Percentiles rank a stretch among this genome's conserved stretches.
Evolutionary conservation across 2,329 filamentous ascomycete species (phyloP).

Genomic region (Tetracladium maxilliforme): DNA sequence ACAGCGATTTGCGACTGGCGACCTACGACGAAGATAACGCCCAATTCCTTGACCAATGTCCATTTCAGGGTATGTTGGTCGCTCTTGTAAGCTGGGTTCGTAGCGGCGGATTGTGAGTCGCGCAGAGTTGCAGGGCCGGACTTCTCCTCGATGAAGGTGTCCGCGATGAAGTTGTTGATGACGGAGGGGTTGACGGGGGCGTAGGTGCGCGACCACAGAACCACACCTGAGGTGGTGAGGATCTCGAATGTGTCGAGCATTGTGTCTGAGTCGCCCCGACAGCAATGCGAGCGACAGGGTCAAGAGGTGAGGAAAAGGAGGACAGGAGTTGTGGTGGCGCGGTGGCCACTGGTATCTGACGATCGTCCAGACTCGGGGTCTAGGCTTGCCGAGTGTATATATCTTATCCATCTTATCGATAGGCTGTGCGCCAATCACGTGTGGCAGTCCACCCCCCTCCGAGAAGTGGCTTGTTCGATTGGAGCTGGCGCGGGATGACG

Average conservation of each 20-base stretch:
- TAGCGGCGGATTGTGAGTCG: slow-evolving; percentile 43
- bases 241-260: slow-evolving; percentile 99
- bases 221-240: slow-evolving; percentile 86
- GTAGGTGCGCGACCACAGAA: slow-evolving; percentile 88
- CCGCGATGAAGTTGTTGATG: slow-evolving; percentile 87
- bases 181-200: slow-evolving; percentile 65
- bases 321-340: too few relatives aligned
- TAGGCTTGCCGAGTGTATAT: too few relatives aligned
- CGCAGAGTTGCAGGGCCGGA: slow-evolving; percentile 42
- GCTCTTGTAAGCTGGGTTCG: slow-evolving; percentile 66
- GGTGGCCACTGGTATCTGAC: too few relatives aligned
- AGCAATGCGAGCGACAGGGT: too few relatives aligned
- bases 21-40: slow-evolving; percentile 84
- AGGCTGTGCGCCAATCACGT: too few relatives aligned
- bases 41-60: slow-evolving; percentile 83
- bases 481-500: too few relatives aligned
- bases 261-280: too few relatives aligned
- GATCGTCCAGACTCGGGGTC: too few relatives aligned
- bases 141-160: slow-evolving; percentile 96
- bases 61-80: slow-evolving; percentile 94
- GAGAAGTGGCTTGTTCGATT: too few relatives aligned
- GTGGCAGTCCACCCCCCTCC: too few relatives aligned
- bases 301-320: too few relatives aligned
- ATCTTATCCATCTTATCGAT: too few relatives aligned
- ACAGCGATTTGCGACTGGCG: not conserved